Evolutionary conservation across 306 rosid species (phyloP), one percentile per base, ranked within the genome.

Genomic region (Alnus glutinosa): DNA sequence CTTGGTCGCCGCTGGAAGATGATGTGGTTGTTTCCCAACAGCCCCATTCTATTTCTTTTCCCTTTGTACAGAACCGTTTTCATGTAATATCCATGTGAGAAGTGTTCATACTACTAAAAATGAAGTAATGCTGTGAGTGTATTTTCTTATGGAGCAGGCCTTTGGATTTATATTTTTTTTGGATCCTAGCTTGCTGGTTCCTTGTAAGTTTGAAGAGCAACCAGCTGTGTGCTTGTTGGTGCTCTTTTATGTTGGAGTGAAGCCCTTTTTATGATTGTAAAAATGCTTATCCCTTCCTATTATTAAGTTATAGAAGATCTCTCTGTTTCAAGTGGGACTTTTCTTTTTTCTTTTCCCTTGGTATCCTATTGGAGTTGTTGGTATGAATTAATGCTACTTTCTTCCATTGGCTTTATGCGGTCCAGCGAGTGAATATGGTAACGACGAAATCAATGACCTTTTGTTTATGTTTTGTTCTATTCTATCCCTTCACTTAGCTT

Each of bases 1-100:
- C 47, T 55, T 83, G 73, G 82, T 80, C 74, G 51, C 88, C 55
- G 81, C 89, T 42, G 86, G 86, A 74, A 86, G 93, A 82, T 90
- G 87, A 87, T 46, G 80, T 8, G 76, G 77, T 57, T 50, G 15
- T 66, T 73, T 76, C 83, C 52, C 19, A 70, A 16, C 77, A 74
- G 64, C 34, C 62, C 55, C 81, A 34, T 75, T 37, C 52, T 48
- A 13, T 30, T 51, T 18, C 74, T 50, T 9, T 69, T 57, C 76
- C 39, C 74, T 75, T 57, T 87, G 90, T 90, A 88, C 89, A 82
- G 89, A 78, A 7, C 79, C 46, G 73, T 74, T 42, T 80, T 78
- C 36, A 34, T 64, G 19, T 49, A 78, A 77, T 51, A 47, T 86
- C 54, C 6, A 44, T 59, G 76, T 81, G 82, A 75, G 71, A 62